phyloP scores from a whole-genome alignment of 345 rosid species.

The Populus davidiana region DNA sequence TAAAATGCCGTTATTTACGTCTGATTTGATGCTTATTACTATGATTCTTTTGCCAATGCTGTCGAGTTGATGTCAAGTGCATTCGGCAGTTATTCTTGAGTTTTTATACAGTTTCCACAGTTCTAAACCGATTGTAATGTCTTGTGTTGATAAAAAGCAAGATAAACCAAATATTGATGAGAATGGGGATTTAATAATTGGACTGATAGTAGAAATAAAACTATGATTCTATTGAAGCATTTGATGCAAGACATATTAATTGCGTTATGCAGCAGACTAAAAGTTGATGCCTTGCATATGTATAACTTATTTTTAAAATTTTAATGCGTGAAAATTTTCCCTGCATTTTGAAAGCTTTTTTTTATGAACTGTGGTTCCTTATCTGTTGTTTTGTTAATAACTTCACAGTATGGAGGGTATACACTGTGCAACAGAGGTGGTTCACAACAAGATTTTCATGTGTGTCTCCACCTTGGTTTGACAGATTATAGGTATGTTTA shows the following conservation, averaged over 20 bases:
- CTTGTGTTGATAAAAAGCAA: neutral
- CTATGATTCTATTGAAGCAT: neutral
- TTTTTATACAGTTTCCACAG: neutral
- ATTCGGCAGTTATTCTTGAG: neutral
- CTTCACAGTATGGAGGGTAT: slow-evolving; percentile 72
- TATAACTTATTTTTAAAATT: neutral
- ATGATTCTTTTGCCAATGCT: neutral
- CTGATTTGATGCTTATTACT: neutral
- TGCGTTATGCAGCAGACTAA: neutral
- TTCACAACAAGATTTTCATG: slow-evolving; percentile 35
- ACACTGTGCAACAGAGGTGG: slow-evolving; percentile 35
- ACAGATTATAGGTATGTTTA: slow-evolving; percentile 74
- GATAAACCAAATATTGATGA: neutral
- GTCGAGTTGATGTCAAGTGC: neutral
- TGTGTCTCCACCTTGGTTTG: slow-evolving; percentile 73
- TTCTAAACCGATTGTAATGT: neutral
- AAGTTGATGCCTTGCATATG: neutral
- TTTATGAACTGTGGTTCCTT: neutral
- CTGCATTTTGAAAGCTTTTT: neutral
- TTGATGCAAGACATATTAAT: neutral
- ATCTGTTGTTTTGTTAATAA: slow-evolving; percentile 7
- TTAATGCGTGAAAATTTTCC: neutral
- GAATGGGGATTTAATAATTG: neutral
- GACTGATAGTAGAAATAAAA: neutral
- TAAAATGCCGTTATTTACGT: neutral